Evolutionary conservation across 106 monocot genomes (phyloP).

Genomic region (Alisma plantagoaquatica): DNA sequence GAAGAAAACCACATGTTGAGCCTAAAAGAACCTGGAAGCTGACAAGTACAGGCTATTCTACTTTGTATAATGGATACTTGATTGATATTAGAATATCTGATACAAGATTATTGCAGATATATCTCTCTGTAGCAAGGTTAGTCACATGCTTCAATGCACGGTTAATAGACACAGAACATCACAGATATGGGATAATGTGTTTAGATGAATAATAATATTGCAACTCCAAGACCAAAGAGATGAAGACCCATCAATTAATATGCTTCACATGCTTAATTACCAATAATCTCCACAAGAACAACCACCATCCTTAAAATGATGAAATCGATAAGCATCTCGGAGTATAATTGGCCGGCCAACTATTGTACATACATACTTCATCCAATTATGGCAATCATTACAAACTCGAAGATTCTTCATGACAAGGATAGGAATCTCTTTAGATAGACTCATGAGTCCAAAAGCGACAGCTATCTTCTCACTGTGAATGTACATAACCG

Average conservation of each 20-base stretch:
- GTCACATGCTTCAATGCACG: too few species aligned
- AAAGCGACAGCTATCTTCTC: conserved; percentile 82
- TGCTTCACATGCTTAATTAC: conserved; percentile 14
- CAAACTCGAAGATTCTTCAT: conserved; percentile 83
- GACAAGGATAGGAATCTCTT: conserved; percentile 46
- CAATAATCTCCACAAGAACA: conserved; percentile 80
- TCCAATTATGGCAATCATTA: conserved; percentile 76
- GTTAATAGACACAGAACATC: too few species aligned
- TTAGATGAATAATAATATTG: too few species aligned
- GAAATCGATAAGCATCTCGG: conserved; percentile 73
- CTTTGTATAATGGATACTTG: too few species aligned
- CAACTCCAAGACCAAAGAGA: too few species aligned
- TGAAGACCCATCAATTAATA: not conserved
- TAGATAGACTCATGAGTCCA: conserved; percentile 50
- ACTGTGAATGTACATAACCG: conserved; percentile 40
- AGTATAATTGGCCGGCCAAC: conserved; percentile 32
- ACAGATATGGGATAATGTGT: too few species aligned
- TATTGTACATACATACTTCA: conserved; percentile 54
- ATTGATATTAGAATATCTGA: too few species aligned
- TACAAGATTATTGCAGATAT: too few species aligned
- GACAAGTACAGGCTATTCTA: too few species aligned
- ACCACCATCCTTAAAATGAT: conserved; percentile 65
- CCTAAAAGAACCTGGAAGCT: too few species aligned
- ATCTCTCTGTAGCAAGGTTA: too few species aligned
- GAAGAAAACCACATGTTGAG: too few species aligned